Evolutionary conservation across 208 protist genomes (phyloP).

Genomic region (Wallacemonas sp.): DNA sequence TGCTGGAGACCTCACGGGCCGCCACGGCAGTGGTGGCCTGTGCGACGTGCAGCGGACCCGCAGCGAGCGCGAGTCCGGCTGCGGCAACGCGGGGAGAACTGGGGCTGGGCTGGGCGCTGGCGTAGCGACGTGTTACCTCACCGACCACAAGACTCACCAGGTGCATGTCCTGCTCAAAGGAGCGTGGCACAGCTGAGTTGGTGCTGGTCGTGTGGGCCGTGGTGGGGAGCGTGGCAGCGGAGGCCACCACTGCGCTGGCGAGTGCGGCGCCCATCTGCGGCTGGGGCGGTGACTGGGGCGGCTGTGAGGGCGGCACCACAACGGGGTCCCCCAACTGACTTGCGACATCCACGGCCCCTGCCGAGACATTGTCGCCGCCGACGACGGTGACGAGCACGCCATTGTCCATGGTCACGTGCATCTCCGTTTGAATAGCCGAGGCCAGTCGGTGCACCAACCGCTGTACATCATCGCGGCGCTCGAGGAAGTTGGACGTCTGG

Average conservation of each 20-base stretch:
- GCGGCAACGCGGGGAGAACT: conserved; percentile 16
- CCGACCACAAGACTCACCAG: conserved; percentile 41
- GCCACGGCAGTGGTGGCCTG: too few species aligned
- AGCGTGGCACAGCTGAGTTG: conserved; percentile 11
- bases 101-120: conserved; percentile 26
- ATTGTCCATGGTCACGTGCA: conserved; percentile 26
- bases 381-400: conserved; percentile 17
- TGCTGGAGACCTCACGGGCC: background rate
- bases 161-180: conserved; percentile 47
- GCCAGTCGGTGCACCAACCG: conserved; percentile 57
- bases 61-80: background rate
- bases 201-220: conserved; percentile 1
- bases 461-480: conserved; percentile 42
- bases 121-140: conserved; percentile 38
- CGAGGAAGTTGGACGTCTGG: conserved; percentile 39
- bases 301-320: background rate
- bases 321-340: background rate
- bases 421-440: conserved; percentile 33
- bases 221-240: too few species aligned
- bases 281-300: too few species aligned
- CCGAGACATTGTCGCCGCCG: conserved; percentile 6
- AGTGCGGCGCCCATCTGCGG: too few species aligned
- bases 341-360: background rate
- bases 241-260: background rate
- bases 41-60: background rate